A percentile compares a stretch with the other conserved stretches of the same genome.
Conservation (phyloP, 257 asterid species). For the Nicotiana tabacum region DNA sequence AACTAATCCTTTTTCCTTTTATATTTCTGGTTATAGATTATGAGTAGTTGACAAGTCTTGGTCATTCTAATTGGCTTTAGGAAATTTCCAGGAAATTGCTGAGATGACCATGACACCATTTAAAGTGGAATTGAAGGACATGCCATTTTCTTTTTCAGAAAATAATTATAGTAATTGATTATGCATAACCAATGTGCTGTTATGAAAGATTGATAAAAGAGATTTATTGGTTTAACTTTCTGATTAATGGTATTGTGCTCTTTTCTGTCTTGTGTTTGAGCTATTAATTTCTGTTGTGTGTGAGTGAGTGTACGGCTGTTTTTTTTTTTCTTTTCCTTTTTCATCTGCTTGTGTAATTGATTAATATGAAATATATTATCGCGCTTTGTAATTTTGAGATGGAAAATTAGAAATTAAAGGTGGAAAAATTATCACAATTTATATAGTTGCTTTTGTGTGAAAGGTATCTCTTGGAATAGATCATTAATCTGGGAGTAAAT, state of each 20-base stretch:
- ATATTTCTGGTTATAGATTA: background rate
- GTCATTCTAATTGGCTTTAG: background rate
- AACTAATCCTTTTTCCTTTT: background rate
- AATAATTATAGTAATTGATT: background rate
- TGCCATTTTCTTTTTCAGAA: background rate
- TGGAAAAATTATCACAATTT: too few relatives aligned
- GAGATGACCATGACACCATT: constrained; percentile 1
- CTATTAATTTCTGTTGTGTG: background rate
- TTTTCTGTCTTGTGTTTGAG: background rate
- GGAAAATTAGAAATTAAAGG: too few relatives aligned
- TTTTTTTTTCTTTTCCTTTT: too few relatives aligned
- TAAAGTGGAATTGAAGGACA: background rate
- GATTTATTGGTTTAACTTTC: background rate
- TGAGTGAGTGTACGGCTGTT: too few relatives aligned
- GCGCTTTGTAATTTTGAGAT: too few relatives aligned
- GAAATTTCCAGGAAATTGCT: constrained; percentile 3
- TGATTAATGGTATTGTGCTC: background rate
- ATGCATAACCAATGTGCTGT: background rate
- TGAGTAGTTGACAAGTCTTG: background rate
- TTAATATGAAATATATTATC: too few relatives aligned
- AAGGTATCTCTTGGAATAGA: background rate
- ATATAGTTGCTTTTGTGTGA: background rate
- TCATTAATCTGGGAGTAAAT: background rate
- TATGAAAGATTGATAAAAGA: background rate
- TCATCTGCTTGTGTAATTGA: too few relatives aligned